Evolutionary conservation across 2,329 filamentous ascomycete genomes (phyloP).

Genomic region (Epichloe festucae): DNA sequence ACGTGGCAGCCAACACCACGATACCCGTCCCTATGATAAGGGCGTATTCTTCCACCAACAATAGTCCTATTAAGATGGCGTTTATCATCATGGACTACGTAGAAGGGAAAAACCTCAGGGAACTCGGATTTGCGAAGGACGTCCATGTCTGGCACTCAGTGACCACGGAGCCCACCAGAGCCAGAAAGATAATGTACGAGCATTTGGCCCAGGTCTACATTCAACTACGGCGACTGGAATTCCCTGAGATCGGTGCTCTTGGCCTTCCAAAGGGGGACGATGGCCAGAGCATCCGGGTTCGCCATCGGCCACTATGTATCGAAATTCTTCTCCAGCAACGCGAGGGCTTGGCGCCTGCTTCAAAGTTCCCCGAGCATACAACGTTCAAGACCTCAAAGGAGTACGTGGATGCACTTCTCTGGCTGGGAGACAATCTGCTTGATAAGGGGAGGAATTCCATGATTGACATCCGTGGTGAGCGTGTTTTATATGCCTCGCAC

Average conservation of each 20-base stretch:
- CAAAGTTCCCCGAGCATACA: not conserved
- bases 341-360: not conserved
- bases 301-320: not conserved
- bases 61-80: constrained; percentile 2
- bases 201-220: not conserved
- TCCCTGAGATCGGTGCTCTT: not conserved
- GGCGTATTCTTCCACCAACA: constrained; percentile 3
- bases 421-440: not conserved
- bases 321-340: not conserved
- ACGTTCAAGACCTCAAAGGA: not conserved
- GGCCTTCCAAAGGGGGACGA: not conserved
- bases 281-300: not conserved
- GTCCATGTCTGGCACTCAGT: not conserved
- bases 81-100: constrained; percentile 12
- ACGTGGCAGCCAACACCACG: no score
- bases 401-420: not conserved
- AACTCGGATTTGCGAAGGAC: constrained; percentile 4
- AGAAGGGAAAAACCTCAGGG: constrained; percentile 7
- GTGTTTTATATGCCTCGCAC: constrained; percentile 12
- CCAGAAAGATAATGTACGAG: not conserved
- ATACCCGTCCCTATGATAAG: constrained; percentile 4
- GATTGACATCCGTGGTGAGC: constrained; percentile 3
- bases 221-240: not conserved
- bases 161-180: not conserved
- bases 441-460: not conserved